These are phyloP conservation scores for Penicillium decumbens DNA, from an alignment of 2,329 filamentous ascomycete genomes.

Conservation along the genomic window DNA sequence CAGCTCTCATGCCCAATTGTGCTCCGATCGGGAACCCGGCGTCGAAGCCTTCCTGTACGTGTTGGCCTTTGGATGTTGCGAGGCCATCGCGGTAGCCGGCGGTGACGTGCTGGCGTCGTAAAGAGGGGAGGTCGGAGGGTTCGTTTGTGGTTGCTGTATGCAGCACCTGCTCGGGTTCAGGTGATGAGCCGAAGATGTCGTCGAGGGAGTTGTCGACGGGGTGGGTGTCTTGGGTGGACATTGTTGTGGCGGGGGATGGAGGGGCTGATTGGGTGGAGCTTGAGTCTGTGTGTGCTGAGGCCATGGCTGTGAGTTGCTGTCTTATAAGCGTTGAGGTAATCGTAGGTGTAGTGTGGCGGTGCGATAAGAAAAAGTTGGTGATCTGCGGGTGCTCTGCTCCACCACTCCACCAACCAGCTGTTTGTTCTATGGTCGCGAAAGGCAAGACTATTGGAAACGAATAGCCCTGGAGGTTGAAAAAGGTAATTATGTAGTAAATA, in stretches of 20 bases:
- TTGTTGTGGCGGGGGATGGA: conserved; percentile 22
- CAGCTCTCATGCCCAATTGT: conserved; percentile 68
- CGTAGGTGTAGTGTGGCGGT: neutral
- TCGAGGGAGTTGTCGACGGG: conserved; percentile 31
- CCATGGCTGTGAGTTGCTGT: conserved; percentile 5
- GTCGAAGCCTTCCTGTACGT: conserved; percentile 85
- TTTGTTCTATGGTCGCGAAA: no score
- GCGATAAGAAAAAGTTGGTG: conserved; percentile 4
- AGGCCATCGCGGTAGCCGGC: conserved; percentile 90
- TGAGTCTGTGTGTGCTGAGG: conserved; percentile 14
- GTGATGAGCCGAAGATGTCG: conserved; percentile 43
- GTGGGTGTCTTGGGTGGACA: conserved; percentile 17
- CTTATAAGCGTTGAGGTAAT: neutral
- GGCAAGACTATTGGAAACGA: no score
- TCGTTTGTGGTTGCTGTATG: conserved; percentile 23
- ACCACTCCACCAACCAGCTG: no score
- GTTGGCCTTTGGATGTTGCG: conserved; percentile 65
- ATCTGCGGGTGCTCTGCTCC: neutral
- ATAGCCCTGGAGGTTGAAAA: no score
- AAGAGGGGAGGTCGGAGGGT: conserved; percentile 66
- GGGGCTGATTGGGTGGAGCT: conserved; percentile 15
- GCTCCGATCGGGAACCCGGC: conserved; percentile 83
- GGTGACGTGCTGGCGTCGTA: conserved; percentile 72
- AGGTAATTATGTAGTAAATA: no score
- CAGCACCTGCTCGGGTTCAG: conserved; percentile 18